phyloP scores from a whole-genome alignment of 2,329 filamentous ascomycete species.

The Penicillium griseofulvum region DNA sequence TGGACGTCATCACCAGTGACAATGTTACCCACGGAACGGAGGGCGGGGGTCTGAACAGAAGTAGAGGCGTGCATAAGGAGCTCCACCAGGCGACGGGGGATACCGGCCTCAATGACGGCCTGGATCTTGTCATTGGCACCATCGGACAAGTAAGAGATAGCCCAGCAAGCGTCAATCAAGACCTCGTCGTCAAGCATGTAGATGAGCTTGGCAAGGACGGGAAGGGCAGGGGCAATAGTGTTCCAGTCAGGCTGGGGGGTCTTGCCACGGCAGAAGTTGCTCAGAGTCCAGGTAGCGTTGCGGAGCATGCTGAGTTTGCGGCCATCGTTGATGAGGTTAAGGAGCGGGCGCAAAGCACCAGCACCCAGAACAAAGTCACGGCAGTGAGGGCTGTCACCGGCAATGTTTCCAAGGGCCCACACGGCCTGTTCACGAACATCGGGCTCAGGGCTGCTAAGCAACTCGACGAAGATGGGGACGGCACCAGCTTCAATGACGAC shows the following conservation, averaged over 20 bases:
- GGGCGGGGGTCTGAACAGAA: conserved; percentile 94
- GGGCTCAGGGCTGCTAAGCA: conserved; percentile 90
- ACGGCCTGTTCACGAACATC: conserved; percentile 98
- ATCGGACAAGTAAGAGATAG: conserved; percentile 96
- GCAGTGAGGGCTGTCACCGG: conserved; percentile 95
- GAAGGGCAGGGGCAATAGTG: conserved; percentile 89
- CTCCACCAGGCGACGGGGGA: conserved; percentile 92
- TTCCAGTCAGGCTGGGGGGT: conserved; percentile 97
- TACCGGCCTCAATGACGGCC: conserved; percentile 96
- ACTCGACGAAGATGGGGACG: conserved; percentile 96
- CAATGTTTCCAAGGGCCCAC: conserved; percentile 98
- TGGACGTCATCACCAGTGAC: conserved; percentile 98
- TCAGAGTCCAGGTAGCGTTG: conserved; percentile 97
- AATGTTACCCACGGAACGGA: conserved; percentile 97
- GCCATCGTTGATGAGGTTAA: conserved; percentile 89
- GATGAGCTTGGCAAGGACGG: conserved; percentile 92
- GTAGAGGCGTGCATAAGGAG: conserved; percentile 97
- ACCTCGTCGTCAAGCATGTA: conserved; percentile 99
- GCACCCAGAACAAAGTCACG: conserved; percentile 92
- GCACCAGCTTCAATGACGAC: conserved; percentile 98
- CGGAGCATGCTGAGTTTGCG: conserved; percentile 98
- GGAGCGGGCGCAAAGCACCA: conserved; percentile 84
- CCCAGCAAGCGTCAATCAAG: conserved; percentile 98
- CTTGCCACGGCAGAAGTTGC: conserved; percentile 99
- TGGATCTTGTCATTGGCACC: conserved; percentile 99